Evolutionary conservation across 805 yeast genomes (phyloP), one percentile per base, ranked within the genome.

Genomic region (Candida dajiaensis): DNA sequence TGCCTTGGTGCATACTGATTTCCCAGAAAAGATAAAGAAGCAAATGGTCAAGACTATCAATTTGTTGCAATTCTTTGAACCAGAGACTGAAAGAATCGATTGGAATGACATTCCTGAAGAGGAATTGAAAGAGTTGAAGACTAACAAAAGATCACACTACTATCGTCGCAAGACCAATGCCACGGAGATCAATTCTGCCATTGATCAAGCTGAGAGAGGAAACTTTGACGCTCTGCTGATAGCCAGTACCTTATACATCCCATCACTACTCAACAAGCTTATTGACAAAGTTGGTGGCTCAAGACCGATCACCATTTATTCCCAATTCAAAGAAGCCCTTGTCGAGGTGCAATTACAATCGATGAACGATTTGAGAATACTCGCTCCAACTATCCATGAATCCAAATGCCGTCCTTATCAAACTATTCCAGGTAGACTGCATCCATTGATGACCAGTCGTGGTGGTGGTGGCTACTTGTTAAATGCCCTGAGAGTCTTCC

Each of bases 391-490:
- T 15, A 79, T 92, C 20, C 73, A 77, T 51, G 97, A 90, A 64
- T 79, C 95, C 1, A 74, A 87, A 51, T 94, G 85, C 12, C 77
- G 97, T 52, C 83, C 82, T 42, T 90, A 85, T 63, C 99, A 94
- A 69, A 89, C 97, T 3, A 80, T 92, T 25, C 88, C 95, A 18
- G 99, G 98, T 8, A 81, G 95, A 61, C 71, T 92, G 58, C 99
- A 94, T 64, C 99, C 99, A 0, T 61, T 83, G 50, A 94, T 94
- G 99, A 87, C 97, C 0, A 81, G 84, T 74, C 76, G 88, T 57
- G 89, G 96, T 7, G 90, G 85, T 48, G 98, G 97, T 51, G 99
- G 99, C 0, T 92, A 80, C 63, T 63, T 94, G 3, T 69, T 89
- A 53, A 76, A 81, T 70, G 95, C 92, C 3, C 77, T 86, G 15